A percentile compares a stretch with the other conserved stretches of the same genome.
These are phyloP conservation scores for Sarocladium strictum DNA, from an alignment of 2,329 filamentous ascomycete species.

Conservation along the genomic window DNA sequence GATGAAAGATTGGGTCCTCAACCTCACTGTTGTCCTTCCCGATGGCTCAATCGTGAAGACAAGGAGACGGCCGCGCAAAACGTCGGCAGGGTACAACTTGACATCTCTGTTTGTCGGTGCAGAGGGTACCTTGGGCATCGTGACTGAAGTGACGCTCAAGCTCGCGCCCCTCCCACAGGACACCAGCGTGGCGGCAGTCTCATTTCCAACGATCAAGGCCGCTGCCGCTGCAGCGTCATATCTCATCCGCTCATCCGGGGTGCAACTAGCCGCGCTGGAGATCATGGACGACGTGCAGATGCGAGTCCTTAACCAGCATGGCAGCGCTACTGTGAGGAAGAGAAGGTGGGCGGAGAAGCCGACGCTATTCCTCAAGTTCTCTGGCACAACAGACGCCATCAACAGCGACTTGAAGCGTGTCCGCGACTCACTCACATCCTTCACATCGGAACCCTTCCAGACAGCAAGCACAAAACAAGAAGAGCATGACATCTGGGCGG, in stretches of 20 bases:
- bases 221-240: slow-evolving; percentile 66
- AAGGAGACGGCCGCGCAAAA: slow-evolving; percentile 68
- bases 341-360: slow-evolving; percentile 54
- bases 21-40: slow-evolving; percentile 72
- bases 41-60: slow-evolving; percentile 79
- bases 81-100: slow-evolving; percentile 74
- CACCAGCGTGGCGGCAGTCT: slow-evolving; percentile 60
- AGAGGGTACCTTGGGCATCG: slow-evolving; percentile 75
- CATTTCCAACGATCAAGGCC: slow-evolving; percentile 41
- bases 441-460: not conserved
- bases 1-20: slow-evolving; percentile 83
- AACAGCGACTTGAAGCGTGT: slow-evolving; percentile 25
- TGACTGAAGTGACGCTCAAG: slow-evolving; percentile 73
- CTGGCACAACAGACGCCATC: slow-evolving; percentile 44
- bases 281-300: slow-evolving; percentile 79
- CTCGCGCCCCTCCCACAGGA: slow-evolving; percentile 66
- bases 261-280: slow-evolving; percentile 73
- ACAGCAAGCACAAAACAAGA: slow-evolving; percentile 42
- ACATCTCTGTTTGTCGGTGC: slow-evolving; percentile 73
- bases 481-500: slow-evolving; percentile 50
- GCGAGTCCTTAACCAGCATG: slow-evolving; percentile 42
- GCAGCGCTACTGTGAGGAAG: slow-evolving; percentile 37
- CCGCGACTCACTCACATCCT: slow-evolving; percentile 45
- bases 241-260: slow-evolving; percentile 65
- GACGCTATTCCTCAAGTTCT: slow-evolving; percentile 68